Base-by-base conservation (phyloP, 108 stramenopile genomes). In the Pseudonitzschia multiseries region DNA sequence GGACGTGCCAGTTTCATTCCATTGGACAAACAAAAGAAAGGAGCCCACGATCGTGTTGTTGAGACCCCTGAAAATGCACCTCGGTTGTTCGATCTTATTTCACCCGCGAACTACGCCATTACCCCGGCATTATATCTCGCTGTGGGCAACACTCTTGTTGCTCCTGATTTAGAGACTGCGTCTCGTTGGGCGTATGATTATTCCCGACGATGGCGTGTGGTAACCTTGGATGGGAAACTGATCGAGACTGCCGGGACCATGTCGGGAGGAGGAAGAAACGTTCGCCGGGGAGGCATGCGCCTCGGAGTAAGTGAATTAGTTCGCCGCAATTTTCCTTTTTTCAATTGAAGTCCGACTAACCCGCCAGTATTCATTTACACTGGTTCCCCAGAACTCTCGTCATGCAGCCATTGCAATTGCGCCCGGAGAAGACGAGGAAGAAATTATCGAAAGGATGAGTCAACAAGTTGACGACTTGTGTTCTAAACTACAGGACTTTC, bases 181-280 rank as follows among this genome's bases (percentile, higher is more conserved):
- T 89, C 91, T 33, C 81, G 88, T 8, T 92, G 93, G 84, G 99
- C 99, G 0, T 99, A 98, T 75, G 88, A 93, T 26, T 97, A 71
- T 70, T 89, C 86, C 51, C 95, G 86, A 66, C 81, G 93, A 10
- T 96, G 93, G 95, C 86, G 97, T 43, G 96, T 99, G 5, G 99
- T 99, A 41, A 98, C 99, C 1, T 40, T 87, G 8, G 88, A 90
- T 65, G 99, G 99, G 10, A 86, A 98, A 71, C 81, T 99, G 53
- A 98, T 99, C 61, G 99, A 99, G 66, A 95, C 92, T 6, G 92
- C 95, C 20, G 99, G 99, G 32, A 96, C 99, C 40, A 99, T 99
- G 99, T 85, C 97, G 0, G 99, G 99, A 18, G 99, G 99, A n/a
- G 99, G 99, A 8, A 90, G 87, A 14, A 71, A 72, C 15, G 88